Conservation (phyloP, 1,284 basidiomycete genomes). For the Anthracocystis setariae region DNA sequence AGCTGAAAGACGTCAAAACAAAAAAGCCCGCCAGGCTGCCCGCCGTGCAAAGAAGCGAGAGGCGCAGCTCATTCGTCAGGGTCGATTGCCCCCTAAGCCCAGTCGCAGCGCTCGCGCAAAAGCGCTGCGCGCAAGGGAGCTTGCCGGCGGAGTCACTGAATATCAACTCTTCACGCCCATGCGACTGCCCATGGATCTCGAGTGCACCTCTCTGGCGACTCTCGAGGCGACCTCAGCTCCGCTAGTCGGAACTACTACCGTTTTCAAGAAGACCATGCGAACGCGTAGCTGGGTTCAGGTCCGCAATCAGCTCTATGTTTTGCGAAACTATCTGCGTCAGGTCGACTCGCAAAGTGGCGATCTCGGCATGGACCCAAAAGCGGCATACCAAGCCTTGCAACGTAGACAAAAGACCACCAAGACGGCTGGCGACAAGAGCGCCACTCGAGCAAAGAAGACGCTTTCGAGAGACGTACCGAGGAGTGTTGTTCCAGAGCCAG, state of each 20-base stretch:
- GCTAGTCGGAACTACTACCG: slow-evolving; percentile 18
- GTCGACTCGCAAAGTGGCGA: slow-evolving; percentile 60
- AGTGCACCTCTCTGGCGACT: slow-evolving; percentile 28
- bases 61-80: slow-evolving; percentile 42
- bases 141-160: slow-evolving; percentile 64
- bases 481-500: slow-evolving; percentile 11
- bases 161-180: slow-evolving; percentile 64
- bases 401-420: slow-evolving; percentile 27
- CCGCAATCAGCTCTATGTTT: slow-evolving; percentile 54
- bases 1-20: slow-evolving; percentile 29
- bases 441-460: slow-evolving; percentile 13
- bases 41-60: slow-evolving; percentile 48
- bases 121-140: slow-evolving; percentile 56
- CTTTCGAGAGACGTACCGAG: slow-evolving; percentile 3
- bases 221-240: slow-evolving; percentile 30
- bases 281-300: slow-evolving; percentile 49
- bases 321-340: slow-evolving; percentile 59
- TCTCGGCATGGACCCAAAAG: slow-evolving; percentile 43
- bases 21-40: slow-evolving; percentile 39
- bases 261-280: slow-evolving; percentile 35
- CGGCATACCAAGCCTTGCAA: slow-evolving; percentile 21
- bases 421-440: slow-evolving; percentile 13
- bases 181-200: slow-evolving; percentile 47
- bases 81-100: slow-evolving; percentile 51
- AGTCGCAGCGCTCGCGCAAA: slow-evolving; percentile 63